These are phyloP conservation scores for Termitomyces sp. DNA, from an alignment of 768 basidiomycete genomes.

Conservation along the genomic window DNA sequence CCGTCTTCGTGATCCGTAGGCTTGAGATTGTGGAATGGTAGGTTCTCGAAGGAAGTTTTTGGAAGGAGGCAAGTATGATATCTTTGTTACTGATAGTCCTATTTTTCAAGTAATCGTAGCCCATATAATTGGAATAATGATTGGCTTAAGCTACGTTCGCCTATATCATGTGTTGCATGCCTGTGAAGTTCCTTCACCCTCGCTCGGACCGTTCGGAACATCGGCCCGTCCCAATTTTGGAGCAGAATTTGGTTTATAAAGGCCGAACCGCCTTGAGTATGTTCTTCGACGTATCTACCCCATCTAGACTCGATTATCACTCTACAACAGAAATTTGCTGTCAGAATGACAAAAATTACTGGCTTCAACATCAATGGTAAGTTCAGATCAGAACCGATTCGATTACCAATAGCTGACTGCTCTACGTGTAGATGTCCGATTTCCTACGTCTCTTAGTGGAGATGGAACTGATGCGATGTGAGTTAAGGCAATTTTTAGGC, in stretches of 20 bases:
- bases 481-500: conserved; percentile 15
- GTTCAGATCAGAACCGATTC: conserved; percentile 11
- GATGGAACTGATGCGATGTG: conserved; percentile 95
- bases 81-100: not conserved
- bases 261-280: not conserved
- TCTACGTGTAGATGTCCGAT: conserved; percentile 69
- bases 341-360: conserved; percentile 45
- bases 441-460: conserved; percentile 87
- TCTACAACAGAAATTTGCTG: not conserved
- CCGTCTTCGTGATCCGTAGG: conserved; percentile 11
- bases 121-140: not conserved
- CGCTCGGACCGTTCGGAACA: conserved; percentile 7
- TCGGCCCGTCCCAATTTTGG: conserved; percentile 5
- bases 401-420: not conserved
- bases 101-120: not conserved
- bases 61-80: not conserved
- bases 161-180: not conserved
- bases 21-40: not conserved
- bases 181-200: not conserved
- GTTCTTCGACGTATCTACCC: not conserved
- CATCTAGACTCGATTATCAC: not conserved
- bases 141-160: not conserved
- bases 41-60: not conserved
- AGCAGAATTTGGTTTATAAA: not conserved
- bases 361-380: conserved; percentile 58